These are phyloP conservation scores for Madurella fahalii DNA, from an alignment of 2,329 filamentous ascomycete genomes.

Conservation along the genomic window DNA sequence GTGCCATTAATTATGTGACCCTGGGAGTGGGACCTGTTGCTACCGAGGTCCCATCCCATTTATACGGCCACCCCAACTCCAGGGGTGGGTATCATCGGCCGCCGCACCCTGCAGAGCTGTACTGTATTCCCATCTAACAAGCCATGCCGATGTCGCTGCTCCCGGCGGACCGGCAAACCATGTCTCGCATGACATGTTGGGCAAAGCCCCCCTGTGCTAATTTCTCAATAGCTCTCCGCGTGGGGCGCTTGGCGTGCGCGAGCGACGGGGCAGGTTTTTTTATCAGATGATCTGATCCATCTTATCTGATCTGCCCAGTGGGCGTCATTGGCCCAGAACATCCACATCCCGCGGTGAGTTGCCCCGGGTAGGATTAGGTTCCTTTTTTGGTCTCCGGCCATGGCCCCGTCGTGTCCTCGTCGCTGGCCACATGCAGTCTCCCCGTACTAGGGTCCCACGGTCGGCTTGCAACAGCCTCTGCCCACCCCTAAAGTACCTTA, in stretches of 20 bases:
- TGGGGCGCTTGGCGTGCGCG: background rate
- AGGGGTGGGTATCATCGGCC: background rate
- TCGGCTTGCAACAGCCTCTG: too few relatives aligned
- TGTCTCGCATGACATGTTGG: too few relatives aligned
- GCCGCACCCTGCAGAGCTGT: background rate
- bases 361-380: too few relatives aligned
- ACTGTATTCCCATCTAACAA: too few relatives aligned
- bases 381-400: too few relatives aligned
- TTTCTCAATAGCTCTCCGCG: background rate
- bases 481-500: too few relatives aligned
- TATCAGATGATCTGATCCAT: constrained; percentile 20
- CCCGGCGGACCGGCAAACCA: background rate
- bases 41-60: background rate
- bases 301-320: background rate
- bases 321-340: too few relatives aligned
- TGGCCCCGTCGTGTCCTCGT: too few relatives aligned
- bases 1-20: background rate
- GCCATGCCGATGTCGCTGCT: background rate
- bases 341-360: too few relatives aligned
- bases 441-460: background rate
- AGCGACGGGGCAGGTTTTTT: background rate
- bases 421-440: background rate
- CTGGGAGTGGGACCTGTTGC: background rate
- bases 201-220: too few relatives aligned
- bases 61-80: background rate